Evolutionary conservation across 306 rosid genomes (phyloP), one percentile per base, ranked within the genome.

Genomic region (Quillaja saponaria): DNA sequence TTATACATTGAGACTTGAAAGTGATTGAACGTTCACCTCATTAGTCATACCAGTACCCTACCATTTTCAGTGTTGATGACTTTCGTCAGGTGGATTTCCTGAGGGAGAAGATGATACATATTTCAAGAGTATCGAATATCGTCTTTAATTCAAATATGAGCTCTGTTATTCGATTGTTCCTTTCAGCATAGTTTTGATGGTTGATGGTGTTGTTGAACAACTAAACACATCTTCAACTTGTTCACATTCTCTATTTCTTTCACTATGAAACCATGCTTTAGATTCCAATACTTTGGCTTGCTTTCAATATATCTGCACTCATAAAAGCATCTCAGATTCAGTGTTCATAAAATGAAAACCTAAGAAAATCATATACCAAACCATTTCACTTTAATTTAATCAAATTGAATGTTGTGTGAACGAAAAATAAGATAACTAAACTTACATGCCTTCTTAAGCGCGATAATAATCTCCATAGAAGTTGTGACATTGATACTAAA

Each of bases 221-320:
- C 56, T 42, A 81, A 57, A 18, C 66, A 46, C 16, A 81, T 6
- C 68, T 66, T 81, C 55, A 81, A 47, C 62, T 76, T 81, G 69
- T 81, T 58, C 82, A 76, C 34, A 39, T 81, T 70, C 3, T 81
- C 82, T 51, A 81, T 76, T 71, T 59, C 60, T 69, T 81, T 81
- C 15, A 69, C 85, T 59, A 69, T 52, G 77, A 81, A 70, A 20
- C 59, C 25, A 50, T 81, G 82, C 73, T 81, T 76, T 57, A 82
- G 85, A 69, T 73, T 81, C 85, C 82, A 81, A 10, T 76, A 72
- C 45, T 81, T 81, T 37, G 85, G 85, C 71, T 81, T 81, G 72
- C 80, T 69, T 66, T 81, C 85, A 40, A 81, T 73, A 77, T 81
- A 81, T 68, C 85, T 80, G 59, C 47, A 25, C 13, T 40, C 73